Conservation (phyloP, 345 rosid genomes). For the Hevea brasiliensis region DNA sequence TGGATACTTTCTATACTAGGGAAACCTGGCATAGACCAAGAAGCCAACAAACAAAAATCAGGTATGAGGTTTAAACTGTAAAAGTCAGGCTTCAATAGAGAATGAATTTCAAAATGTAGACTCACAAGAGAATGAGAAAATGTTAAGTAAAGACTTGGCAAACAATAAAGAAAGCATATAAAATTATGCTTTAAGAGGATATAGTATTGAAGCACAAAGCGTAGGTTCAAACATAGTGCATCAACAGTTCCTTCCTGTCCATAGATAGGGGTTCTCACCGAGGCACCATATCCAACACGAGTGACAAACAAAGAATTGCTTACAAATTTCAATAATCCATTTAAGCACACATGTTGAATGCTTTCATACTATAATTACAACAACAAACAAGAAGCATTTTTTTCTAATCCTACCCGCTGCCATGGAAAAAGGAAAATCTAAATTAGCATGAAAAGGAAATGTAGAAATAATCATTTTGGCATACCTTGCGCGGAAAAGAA, state of each 20-base stretch:
- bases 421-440: not conserved
- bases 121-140: not conserved
- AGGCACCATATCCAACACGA: not conserved
- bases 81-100: not conserved
- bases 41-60: not conserved
- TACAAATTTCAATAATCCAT: not conserved
- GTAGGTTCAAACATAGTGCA: not conserved
- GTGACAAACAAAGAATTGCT: not conserved
- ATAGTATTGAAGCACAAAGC: not conserved
- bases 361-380: not conserved
- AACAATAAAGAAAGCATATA: not conserved
- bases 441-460: not conserved
- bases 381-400: too few relatives aligned
- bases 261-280: not conserved
- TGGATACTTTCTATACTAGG: not conserved
- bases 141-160: not conserved
- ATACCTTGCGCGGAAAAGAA: conserved; percentile 76
- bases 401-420: not conserved
- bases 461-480: not conserved
- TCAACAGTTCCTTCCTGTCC: too few relatives aligned
- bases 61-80: too few relatives aligned
- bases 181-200: too few relatives aligned
- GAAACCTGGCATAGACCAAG: not conserved
- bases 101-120: not conserved
- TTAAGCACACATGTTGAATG: not conserved